These are phyloP conservation scores for Suillus brevipes DNA, from an alignment of 768 basidiomycete genomes.

Conservation along the genomic window DNA sequence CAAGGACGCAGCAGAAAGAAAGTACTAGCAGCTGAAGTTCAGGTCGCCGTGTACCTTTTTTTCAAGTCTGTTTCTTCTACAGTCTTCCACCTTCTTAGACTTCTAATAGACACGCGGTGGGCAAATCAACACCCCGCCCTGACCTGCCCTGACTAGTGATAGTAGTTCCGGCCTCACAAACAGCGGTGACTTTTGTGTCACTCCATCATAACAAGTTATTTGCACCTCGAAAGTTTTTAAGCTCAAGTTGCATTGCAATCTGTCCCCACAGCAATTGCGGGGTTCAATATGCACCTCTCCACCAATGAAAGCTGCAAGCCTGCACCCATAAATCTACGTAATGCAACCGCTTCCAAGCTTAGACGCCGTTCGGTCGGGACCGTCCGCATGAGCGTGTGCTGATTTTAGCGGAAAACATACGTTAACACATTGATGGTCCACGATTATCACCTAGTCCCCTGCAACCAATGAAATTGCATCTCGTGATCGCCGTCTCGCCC, in stretches of 20 bases:
- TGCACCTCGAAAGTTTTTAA: slow-evolving; percentile 6
- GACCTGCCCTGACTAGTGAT: slow-evolving; percentile 1
- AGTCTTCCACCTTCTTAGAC: background rate
- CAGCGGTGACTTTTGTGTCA: slow-evolving; percentile 4
- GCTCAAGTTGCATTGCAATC: background rate
- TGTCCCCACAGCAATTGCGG: slow-evolving; percentile 1
- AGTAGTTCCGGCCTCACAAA: slow-evolving; percentile 3
- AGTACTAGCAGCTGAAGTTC: too few relatives aligned
- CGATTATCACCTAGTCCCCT: background rate
- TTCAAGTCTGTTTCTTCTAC: background rate
- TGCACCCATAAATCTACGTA: background rate
- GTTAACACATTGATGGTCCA: slow-evolving; percentile 1
- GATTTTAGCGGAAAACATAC: slow-evolving; percentile 1
- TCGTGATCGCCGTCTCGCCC: background rate
- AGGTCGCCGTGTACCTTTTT: background rate
- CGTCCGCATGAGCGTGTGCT: background rate
- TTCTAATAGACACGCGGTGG: background rate
- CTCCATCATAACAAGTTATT: background rate
- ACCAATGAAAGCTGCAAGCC: background rate
- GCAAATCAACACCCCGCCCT: background rate
- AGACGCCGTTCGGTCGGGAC: background rate
- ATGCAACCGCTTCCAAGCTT: background rate
- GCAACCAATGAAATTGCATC: background rate
- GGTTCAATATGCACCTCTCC: background rate
- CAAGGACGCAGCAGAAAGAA: too few relatives aligned